Evolutionary conservation across 2,329 filamentous ascomycete genomes (phyloP).

Genomic region (Chrysoporthe cubensis): DNA sequence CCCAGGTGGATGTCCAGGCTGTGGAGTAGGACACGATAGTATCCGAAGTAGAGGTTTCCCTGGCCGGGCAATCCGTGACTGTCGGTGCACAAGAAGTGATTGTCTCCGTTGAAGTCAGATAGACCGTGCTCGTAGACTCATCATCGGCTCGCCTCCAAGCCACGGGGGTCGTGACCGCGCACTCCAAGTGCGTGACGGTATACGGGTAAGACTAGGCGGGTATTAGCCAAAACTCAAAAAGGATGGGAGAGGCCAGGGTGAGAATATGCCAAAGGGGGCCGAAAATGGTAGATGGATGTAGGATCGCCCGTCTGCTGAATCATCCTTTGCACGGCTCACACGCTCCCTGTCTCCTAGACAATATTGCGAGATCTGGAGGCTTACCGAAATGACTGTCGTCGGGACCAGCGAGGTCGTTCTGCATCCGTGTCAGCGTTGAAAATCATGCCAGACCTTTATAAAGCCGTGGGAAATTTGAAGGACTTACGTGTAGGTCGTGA

Average conservation of each 20-base stretch:
- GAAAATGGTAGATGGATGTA: not conserved
- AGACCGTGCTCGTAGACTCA: conserved; percentile 13
- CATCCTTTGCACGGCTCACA: too few species aligned
- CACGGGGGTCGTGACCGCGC: conserved; percentile 15
- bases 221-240: not conserved
- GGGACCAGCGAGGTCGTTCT: conserved; percentile 25
- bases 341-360: not conserved
- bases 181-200: conserved; percentile 25
- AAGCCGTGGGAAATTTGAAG: too few species aligned
- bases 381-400: conserved; percentile 27
- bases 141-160: conserved; percentile 17
- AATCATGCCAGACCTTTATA: not conserved
- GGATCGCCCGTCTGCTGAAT: not conserved
- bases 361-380: not conserved
- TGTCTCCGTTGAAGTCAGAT: conserved; percentile 13
- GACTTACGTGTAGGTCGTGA: conserved; percentile 11
- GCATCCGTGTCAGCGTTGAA: conserved; percentile 5
- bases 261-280: not conserved
- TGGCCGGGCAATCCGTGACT: conserved; percentile 20
- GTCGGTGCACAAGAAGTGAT: conserved; percentile 16
- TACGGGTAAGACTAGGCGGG: conserved; percentile 27
- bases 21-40: not conserved
- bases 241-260: not conserved
- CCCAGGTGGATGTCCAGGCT: not conserved
- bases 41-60: not conserved